Conservation (phyloP, 2,329 filamentous ascomycete species). For the Fusarium sublunatum region DNA sequence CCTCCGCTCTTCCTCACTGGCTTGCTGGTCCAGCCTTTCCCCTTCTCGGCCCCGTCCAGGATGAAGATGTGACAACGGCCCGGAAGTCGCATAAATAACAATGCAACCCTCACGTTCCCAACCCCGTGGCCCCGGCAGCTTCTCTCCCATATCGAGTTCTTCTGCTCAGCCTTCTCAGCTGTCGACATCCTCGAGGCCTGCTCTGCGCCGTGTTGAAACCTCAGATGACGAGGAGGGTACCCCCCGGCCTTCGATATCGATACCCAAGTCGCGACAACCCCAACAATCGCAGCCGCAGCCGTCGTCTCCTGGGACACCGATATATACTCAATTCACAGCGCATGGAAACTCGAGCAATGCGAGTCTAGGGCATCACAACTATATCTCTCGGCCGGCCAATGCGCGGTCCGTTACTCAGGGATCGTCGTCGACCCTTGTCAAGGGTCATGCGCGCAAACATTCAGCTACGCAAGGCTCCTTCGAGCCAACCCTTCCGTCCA, state of each 20-base stretch:
- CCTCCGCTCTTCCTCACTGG: background rate
- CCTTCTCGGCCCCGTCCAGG: constrained; percentile 21
- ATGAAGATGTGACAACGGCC: constrained; percentile 58
- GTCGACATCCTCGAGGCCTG: constrained; percentile 47
- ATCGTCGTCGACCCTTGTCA: constrained; percentile 49
- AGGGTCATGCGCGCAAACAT: constrained; percentile 69
- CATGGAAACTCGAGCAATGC: constrained; percentile 61
- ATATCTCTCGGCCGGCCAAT: constrained; percentile 63
- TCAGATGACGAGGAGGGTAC: constrained; percentile 45
- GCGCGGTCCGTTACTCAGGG: constrained; percentile 47
- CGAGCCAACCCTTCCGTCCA: constrained; percentile 76
- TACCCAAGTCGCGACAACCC: constrained; percentile 60
- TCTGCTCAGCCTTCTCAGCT: constrained; percentile 47
- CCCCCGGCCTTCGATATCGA: constrained; percentile 52
- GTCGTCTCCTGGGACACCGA: constrained; percentile 56
- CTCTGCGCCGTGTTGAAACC: constrained; percentile 50
- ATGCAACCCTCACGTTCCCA: constrained; percentile 63
- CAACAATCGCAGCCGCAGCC: constrained; percentile 45
- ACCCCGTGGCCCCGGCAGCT: constrained; percentile 65
- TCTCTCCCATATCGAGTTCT: constrained; percentile 61
- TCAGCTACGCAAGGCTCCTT: constrained; percentile 82
- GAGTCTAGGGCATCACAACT: constrained; percentile 61
- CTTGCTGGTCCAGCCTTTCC: constrained; percentile 14
- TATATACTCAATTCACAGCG: constrained; percentile 61
- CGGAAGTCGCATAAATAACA: constrained; percentile 46